Evolutionary conservation across 345 rosid species (phyloP), one percentile per base, ranked within the genome.

Genomic region (Linum lewisii): DNA sequence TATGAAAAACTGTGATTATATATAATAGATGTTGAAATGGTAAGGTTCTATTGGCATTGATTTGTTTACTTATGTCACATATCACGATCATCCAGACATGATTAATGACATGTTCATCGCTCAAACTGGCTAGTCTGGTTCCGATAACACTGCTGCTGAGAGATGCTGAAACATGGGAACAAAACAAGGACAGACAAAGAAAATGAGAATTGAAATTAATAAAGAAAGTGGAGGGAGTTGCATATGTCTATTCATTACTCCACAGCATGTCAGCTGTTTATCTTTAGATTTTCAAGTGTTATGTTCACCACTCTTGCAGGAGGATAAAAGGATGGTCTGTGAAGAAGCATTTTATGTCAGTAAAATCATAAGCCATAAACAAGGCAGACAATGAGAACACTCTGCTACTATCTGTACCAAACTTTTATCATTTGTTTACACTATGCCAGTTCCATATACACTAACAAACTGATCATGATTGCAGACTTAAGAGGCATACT

Each of bases 321-420:
- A 47, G 54, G 23, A 51, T 44, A 54, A 57, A 32, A n/a, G n/a
- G 29, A 63, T 29, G 68, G 57, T 59, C 60, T 73, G 70, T 67
- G 66, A 62, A 73, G 71, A 64, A 56, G 42, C 61, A 51, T 60
- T 52, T 69, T 75, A 74, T 72, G 59, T 70, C 78, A 72, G 78
- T 63, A 60, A 70, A 72, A 78, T 83, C 81, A 73, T 74, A 50
- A 50, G 77, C 66, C 62, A 69, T 59, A 34, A 49, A 67, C 57
- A 61, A 25, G 38, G 59, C 69, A 69, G 18, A 16, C 47, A 11
- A 42, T 42, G 18, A 42, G 47, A 42, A 16, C 47, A 6, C 16
- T 42, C 18, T 66, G 65, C 68, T 51, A 62, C 61, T 67, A 64
- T 61, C 65, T 67, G 51, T 63, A 66, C 51, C 62, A 57, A 61